Evolutionary conservation across 495 filamentous ascomycete genomes (phyloP), one percentile per base, ranked within the genome.

Genomic region (Lasiosphaeria hispida): DNA sequence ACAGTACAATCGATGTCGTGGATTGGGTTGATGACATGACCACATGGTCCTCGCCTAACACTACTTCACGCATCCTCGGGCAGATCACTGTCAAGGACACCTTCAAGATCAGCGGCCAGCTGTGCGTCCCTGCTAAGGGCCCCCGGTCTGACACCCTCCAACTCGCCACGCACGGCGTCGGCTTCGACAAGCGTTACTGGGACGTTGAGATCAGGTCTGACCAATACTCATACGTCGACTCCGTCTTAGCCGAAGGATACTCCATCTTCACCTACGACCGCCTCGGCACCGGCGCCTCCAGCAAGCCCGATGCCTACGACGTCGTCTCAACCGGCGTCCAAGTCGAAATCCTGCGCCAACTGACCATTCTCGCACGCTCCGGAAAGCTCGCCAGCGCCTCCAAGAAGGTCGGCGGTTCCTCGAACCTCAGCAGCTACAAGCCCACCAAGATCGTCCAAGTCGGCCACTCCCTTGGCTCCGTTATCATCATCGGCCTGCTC

Each of bases 161-260:
- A 59, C 55, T 85, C 35, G 63, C 84, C 10, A 81, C 80, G 1
- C 83, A 85, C 58, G 83, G 83, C 17, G 72, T 83, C 59, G 82
- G 81, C 10, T 83, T 81, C 55, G 79, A 82, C 53, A 80, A 76
- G 53, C 63, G 75, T 13, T 80, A 75, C 70, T 72, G 81, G 66
- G 52, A 55, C 23, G 38, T 19, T 40, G 52, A 55, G 52, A 14
- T 55, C 39, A 55, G 44, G 52, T 74, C 79, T 53, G 79, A 75
- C 61, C 77, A 80, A 18, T 79, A 80, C 63, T 80, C 57, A 48
- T 78, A 73, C 54, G 58, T 74, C 45, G 71, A 76, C 43, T 57
- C 58, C 15, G 67, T 71, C 4, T 64, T 71, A 0, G 44, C 53
- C 40, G 54, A 61, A 33, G 73, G 75, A n/a, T 75, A 74, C 51